Conservation (phyloP, 345 rosid genomes). For the Gossypium bickii region DNA sequence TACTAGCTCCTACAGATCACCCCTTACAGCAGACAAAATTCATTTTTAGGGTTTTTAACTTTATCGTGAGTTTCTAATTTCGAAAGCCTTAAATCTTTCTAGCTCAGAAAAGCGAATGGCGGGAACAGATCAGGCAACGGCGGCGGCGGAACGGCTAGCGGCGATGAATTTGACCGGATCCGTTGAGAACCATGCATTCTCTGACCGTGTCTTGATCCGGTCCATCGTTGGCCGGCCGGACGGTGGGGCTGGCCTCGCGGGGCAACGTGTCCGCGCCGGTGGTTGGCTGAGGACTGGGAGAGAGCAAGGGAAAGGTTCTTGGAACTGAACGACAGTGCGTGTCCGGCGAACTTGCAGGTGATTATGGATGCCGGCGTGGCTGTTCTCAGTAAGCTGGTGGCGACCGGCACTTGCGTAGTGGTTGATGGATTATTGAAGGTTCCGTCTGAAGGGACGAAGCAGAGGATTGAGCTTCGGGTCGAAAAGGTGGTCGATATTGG, state of each 20-base stretch:
- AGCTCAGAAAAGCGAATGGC: background rate
- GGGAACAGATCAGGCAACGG: constrained; percentile 38
- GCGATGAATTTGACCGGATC: constrained; percentile 25
- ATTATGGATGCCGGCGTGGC: constrained; percentile 58
- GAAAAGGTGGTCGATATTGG: constrained; percentile 60
- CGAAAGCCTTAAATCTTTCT: background rate
- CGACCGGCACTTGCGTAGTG: constrained; percentile 76
- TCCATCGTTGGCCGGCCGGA: constrained; percentile 57
- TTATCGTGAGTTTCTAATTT: background rate
- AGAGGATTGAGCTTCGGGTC: constrained; percentile 84
- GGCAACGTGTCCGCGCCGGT: constrained; percentile 58
- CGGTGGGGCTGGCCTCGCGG: constrained; percentile 60
- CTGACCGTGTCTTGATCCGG: constrained; percentile 54
- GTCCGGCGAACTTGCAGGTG: constrained; percentile 81
- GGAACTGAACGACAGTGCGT: constrained; percentile 83
- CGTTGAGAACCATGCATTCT: constrained; percentile 46
- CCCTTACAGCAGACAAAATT: background rate
- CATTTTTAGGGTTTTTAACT: constrained; percentile 7
- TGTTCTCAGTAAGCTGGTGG: constrained; percentile 54
- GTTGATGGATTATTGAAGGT: constrained; percentile 67
- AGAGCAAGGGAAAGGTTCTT: constrained; percentile 86
- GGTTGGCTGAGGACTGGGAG: constrained; percentile 94
- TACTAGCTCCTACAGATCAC: background rate
- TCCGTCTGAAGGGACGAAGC: constrained; percentile 72
- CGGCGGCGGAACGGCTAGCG: constrained; percentile 33